A percentile compares a stretch with the other conserved stretches of the same genome.
Conservation (phyloP, 1,139 yeast species). For the Wickerhamomyces sp. region DNA sequence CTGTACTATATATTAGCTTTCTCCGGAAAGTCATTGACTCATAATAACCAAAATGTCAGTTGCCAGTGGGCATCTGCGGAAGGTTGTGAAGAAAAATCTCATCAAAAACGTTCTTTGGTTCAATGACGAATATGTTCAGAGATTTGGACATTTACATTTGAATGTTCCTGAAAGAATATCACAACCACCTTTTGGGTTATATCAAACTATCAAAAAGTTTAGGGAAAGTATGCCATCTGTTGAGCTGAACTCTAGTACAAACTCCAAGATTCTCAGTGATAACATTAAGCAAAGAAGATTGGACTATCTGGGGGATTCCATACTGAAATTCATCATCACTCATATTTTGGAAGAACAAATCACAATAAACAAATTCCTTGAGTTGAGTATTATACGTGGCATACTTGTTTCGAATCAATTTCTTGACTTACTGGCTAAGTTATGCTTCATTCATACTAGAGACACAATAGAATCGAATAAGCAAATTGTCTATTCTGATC, state of each 20-base stretch:
- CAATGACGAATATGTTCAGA: not conserved
- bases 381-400: not conserved
- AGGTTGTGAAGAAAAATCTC: not conserved
- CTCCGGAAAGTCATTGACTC: too few species aligned
- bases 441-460: not conserved
- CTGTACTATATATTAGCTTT: too few species aligned
- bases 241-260: not conserved
- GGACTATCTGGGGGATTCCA: not conserved
- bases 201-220: not conserved
- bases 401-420: not conserved
- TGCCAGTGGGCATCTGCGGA: not conserved
- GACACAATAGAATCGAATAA: not conserved
- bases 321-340: not conserved
- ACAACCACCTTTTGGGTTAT: not conserved
- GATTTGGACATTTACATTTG: not conserved
- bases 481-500: not conserved
- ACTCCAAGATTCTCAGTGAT: not conserved
- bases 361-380: not conserved
- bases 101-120: not conserved
- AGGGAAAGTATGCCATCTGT: not conserved
- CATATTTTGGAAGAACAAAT: not conserved
- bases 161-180: not conserved
- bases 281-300: not conserved
- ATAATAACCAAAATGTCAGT: too few species aligned
- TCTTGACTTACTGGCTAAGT: not conserved